Percentiles rank a stretch among this genome's conserved stretches.
phyloP scores from a whole-genome alignment of 495 filamentous ascomycete genomes.

The Pseudomonodictys pantanalensis region DNA sequence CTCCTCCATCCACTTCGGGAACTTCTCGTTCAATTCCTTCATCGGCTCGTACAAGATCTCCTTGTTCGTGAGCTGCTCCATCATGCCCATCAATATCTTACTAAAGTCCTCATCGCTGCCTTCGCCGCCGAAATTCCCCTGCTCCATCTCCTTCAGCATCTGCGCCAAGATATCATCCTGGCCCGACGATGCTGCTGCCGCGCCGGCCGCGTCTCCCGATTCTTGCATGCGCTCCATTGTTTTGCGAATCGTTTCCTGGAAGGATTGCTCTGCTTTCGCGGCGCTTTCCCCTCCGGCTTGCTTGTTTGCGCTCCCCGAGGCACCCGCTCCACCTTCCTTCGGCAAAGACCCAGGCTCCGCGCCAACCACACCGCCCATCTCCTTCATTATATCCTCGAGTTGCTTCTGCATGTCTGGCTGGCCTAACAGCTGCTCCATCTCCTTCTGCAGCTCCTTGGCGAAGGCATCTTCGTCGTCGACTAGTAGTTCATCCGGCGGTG shows the following conservation, averaged over 20 bases:
- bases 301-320: not conserved
- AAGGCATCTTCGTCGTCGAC: conserved; percentile 61
- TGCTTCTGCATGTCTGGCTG: conserved; percentile 81
- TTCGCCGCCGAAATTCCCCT: conserved; percentile 52
- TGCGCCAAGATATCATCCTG: conserved; percentile 79
- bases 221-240: conserved; percentile 94
- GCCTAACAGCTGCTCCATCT: conserved; percentile 80
- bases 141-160: conserved; percentile 79
- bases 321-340: not conserved
- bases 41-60: conserved; percentile 98
- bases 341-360: not conserved
- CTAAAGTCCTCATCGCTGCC: conserved; percentile 81
- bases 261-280: conserved; percentile 54
- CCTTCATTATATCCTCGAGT: conserved; percentile 80
- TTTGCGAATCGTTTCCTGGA: conserved; percentile 83
- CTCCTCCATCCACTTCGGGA: conserved; percentile 80
- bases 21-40: conserved; percentile 93
- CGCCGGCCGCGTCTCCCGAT: conserved; percentile 76
- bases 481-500: conserved; percentile 34
- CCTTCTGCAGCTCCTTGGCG: conserved; percentile 74
- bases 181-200: conserved; percentile 66
- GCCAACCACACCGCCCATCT: conserved; percentile 56
- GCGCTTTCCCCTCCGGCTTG: conserved; percentile 30
- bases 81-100: conserved; percentile 92
- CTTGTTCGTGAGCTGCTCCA: conserved; percentile 97